Evolutionary conservation across 2,329 filamentous ascomycete species (phyloP).

Genomic region (Lecanicillium sp.): DNA sequence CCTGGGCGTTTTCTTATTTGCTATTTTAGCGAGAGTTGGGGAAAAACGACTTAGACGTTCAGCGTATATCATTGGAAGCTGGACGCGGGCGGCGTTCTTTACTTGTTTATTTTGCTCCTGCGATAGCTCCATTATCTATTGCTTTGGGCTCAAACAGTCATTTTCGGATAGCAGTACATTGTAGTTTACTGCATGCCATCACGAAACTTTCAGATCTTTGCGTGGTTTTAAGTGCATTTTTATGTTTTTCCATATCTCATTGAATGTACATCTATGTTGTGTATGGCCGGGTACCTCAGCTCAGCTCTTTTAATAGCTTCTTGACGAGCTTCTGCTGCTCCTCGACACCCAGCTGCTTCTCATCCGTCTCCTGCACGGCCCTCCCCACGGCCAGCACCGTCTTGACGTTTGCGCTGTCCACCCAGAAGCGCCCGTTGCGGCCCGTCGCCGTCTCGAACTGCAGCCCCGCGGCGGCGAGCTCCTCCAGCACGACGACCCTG

Average conservation of each 20-base stretch:
- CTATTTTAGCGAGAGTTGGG: not conserved
- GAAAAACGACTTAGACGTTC: no score
- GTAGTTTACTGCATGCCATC: no score
- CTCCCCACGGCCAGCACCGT: slow-evolving; percentile 72
- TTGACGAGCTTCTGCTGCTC: slow-evolving; percentile 66
- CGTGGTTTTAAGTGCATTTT: not conserved
- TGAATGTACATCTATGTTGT: not conserved
- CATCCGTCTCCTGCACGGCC: slow-evolving; percentile 73
- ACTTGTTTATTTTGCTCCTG: no score
- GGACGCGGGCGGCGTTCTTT: no score
- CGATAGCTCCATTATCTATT: no score
- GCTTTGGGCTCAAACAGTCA: no score
- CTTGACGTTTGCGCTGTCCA: slow-evolving; percentile 66
- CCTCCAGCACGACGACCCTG: slow-evolving; percentile 68
- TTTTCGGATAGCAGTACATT: no score
- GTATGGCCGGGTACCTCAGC: slow-evolving; percentile 33
- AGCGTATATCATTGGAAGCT: no score
- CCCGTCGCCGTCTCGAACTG: slow-evolving; percentile 93
- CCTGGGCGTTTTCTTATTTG: slow-evolving; percentile 3
- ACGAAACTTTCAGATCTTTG: no score
- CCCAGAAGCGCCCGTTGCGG: slow-evolving; percentile 88
- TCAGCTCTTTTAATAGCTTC: slow-evolving; percentile 55
- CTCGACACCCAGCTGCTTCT: slow-evolving; percentile 54
- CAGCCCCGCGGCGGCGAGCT: slow-evolving; percentile 67
- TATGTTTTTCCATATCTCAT: not conserved